phyloP scores from a whole-genome alignment of 306 rosid species.

The Corylus heterophylla region DNA sequence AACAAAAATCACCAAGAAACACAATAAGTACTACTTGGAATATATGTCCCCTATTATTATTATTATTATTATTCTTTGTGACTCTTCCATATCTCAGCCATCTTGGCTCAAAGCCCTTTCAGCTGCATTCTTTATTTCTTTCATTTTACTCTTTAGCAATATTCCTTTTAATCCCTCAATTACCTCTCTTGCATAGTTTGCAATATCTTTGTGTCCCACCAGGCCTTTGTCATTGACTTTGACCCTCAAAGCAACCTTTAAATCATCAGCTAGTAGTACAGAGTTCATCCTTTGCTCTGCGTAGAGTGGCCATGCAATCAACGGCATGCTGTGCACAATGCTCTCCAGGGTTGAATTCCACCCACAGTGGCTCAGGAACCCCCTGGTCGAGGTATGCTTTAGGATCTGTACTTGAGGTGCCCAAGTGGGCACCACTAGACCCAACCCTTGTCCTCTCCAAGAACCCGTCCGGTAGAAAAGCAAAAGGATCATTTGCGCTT shows the following conservation, averaged over 20 bases:
- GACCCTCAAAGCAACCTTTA: constrained; percentile 30
- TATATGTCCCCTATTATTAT: no score
- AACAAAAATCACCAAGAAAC: no score
- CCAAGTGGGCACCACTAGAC: constrained; percentile 24
- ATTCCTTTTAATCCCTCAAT: constrained; percentile 34
- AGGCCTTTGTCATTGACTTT: constrained; percentile 18
- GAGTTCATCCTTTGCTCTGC: constrained; percentile 29
- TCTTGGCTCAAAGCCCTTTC: constrained; percentile 9
- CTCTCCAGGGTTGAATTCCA: constrained; percentile 37
- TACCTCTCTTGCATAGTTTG: constrained; percentile 1
- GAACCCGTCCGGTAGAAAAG: constrained; percentile 25
- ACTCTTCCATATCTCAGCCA: constrained; percentile 24
- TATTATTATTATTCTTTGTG: neutral
- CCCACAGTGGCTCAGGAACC: constrained; percentile 32
- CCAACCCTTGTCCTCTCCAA: constrained; percentile 27
- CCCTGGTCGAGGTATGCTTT: constrained; percentile 11
- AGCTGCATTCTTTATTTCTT: constrained; percentile 18
- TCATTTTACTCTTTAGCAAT: constrained; percentile 1
- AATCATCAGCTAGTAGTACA: constrained; percentile 2
- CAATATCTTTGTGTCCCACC: constrained; percentile 16
- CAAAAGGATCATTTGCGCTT: neutral
- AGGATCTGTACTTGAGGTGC: constrained; percentile 23
- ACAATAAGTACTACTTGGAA: no score
- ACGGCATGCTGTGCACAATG: constrained; percentile 13
- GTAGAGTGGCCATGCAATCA: constrained; percentile 34